These are phyloP conservation scores for Fusarium proliferatum DNA, from an alignment of 2,329 filamentous ascomycete species.

Conservation along the genomic window DNA sequence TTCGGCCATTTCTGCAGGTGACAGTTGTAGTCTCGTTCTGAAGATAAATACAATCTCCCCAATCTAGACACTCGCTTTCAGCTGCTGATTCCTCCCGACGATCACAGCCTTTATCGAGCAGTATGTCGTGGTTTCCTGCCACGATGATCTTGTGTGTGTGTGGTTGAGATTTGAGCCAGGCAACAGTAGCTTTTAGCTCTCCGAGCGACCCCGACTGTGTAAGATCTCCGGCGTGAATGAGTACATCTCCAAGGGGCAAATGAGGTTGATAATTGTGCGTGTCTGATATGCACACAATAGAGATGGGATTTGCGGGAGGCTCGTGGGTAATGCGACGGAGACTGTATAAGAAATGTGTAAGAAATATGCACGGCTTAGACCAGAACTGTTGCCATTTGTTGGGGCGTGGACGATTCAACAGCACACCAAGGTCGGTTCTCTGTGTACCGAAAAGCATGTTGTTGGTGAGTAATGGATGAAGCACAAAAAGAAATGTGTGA, in stretches of 20 bases:
- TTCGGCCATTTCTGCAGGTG: conserved; percentile 43
- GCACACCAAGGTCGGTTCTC: neutral
- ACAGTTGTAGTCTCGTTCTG: conserved; percentile 34
- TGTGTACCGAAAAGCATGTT: conserved; percentile 4
- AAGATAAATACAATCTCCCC: conserved; percentile 44
- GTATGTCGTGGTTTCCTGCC: conserved; percentile 59
- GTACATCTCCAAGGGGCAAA: conserved; percentile 56
- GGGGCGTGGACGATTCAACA: conserved; percentile 14
- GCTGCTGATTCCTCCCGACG: neutral
- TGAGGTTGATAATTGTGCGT: conserved; percentile 54
- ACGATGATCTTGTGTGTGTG: conserved; percentile 58
- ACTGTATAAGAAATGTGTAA: conserved; percentile 9
- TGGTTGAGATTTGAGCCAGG: conserved; percentile 55
- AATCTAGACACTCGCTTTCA: conserved; percentile 30
- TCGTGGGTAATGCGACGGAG: neutral
- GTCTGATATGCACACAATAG: conserved; percentile 57
- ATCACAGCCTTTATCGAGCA: conserved; percentile 41
- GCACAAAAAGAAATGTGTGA: neutral
- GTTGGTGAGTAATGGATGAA: neutral
- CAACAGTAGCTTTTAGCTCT: conserved; percentile 53
- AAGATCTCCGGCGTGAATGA: conserved; percentile 62
- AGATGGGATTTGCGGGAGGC: conserved; percentile 19
- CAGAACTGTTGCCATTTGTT: conserved; percentile 15
- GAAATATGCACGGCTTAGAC: conserved; percentile 1
- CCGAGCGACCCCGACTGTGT: conserved; percentile 56